phyloP scores from a whole-genome alignment of 2,329 filamentous ascomycete genomes.

The Pseudogymnoascus sp. region DNA sequence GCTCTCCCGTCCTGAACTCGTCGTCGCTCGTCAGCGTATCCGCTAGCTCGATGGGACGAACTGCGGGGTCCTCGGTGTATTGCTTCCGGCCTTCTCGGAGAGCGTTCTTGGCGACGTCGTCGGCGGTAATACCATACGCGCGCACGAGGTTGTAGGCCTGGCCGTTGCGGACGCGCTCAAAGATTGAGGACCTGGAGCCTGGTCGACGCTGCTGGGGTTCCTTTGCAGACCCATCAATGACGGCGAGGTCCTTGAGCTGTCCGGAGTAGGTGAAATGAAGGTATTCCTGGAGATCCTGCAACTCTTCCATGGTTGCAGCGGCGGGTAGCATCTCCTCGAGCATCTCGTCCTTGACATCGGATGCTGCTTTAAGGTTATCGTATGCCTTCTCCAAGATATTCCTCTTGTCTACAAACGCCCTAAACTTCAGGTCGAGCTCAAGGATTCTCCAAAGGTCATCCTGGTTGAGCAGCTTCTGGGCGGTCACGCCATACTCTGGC shows the following conservation, averaged over 20 bases:
- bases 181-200: constrained; percentile 70
- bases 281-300: constrained; percentile 95
- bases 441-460: constrained; percentile 93
- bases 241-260: constrained; percentile 71
- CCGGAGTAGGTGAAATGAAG: constrained; percentile 86
- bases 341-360: constrained; percentile 59
- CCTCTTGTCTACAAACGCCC: constrained; percentile 84
- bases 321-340: constrained; percentile 75
- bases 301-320: constrained; percentile 82
- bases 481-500: constrained; percentile 63
- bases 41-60: constrained; percentile 77
- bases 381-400: constrained; percentile 75
- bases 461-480: constrained; percentile 84
- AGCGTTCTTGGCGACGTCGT: constrained; percentile 81
- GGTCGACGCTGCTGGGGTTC: constrained; percentile 61
- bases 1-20: constrained; percentile 66
- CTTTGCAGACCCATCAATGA: constrained; percentile 53
- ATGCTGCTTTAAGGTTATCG: constrained; percentile 56
- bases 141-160: constrained; percentile 75
- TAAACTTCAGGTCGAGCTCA: constrained; percentile 90
- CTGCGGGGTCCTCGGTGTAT: constrained; percentile 74
- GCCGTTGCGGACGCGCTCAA: constrained; percentile 74
- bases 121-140: constrained; percentile 82
- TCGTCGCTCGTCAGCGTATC: constrained; percentile 64
- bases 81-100: constrained; percentile 69